Conservation (phyloP, 176 grass and related monocot species). For the Saccharum spontaneum region DNA sequence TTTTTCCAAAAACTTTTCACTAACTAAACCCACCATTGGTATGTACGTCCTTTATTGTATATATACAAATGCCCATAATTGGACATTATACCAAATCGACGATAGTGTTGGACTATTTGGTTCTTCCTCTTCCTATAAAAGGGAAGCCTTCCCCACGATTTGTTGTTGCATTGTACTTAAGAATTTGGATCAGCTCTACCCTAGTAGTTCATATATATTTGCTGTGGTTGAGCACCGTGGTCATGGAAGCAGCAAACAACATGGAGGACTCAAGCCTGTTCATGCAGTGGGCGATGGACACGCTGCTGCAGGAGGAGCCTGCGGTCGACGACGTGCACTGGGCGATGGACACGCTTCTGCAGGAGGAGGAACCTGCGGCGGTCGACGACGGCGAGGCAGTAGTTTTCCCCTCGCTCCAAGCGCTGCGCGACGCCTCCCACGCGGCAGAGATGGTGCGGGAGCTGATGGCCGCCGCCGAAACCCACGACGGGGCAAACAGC, state of each 20-base stretch:
- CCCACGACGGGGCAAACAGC: constrained; percentile 15
- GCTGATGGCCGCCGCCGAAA: background rate
- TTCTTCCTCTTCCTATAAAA: background rate
- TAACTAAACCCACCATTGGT: too few relatives aligned
- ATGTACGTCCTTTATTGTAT: too few relatives aligned
- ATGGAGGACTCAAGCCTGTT: constrained; percentile 34
- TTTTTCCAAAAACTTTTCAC: too few relatives aligned
- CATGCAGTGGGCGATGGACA: constrained; percentile 49
- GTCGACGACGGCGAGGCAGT: background rate
- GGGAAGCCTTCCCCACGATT: background rate
- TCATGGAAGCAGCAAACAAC: background rate
- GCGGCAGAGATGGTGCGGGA: constrained; percentile 9
- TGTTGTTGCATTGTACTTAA: background rate
- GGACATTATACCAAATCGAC: too few relatives aligned
- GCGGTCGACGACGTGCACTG: constrained; percentile 23
- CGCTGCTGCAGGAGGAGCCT: constrained; percentile 22
- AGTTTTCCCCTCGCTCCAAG: constrained; percentile 37
- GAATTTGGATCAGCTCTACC: background rate
- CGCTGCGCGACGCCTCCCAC: constrained; percentile 18
- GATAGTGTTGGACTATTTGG: too few relatives aligned
- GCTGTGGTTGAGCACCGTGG: background rate
- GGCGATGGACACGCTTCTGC: constrained; percentile 38
- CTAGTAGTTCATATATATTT: background rate
- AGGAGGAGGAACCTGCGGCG: background rate
- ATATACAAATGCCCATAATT: too few relatives aligned